Evolutionary conservation across 129 eudicot species (phyloP), one percentile per base, ranked within the genome.

Genomic region (Sambucus nigra): DNA sequence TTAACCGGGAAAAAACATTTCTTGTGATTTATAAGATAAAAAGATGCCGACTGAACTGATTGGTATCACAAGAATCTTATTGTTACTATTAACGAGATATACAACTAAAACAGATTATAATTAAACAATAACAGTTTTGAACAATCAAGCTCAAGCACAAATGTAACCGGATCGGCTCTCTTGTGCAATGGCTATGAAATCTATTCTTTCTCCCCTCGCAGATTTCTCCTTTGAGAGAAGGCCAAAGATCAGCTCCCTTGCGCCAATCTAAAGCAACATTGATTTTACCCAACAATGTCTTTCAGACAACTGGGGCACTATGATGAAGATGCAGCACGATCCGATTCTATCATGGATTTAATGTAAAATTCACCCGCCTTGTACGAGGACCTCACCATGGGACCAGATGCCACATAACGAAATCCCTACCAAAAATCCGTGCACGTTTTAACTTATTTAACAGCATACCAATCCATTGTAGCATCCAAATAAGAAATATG

Each of bases 331-430:
- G 84, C 82, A 28, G 95, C 94, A 4, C 97, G 97, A 59, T 84
- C 97, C 56, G 76, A 67, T 53, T 89, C 97, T 55, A 84, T 84
- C 97, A 89, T 89, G 17, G 95, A 84, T 64, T 89, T 89, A 18
- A 89, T 89, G 64, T 89, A 89, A 74, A 44, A 89, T 61, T 89
- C 97, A 22, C 97, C 97, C 1, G 95, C 97, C 76, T 89, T 84
- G 80, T 89, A 89, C n/a, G 95, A 84, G 1, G 88, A 89, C 78
- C 95, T 80, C 38, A 89, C 95, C 95, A 89, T 84, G 31, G 97
- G 93, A 60, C 97, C 97, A 63, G 95, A 89, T 55, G 97, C 97
- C 59, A 89, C 97, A 20, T 89, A 89, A 17, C 97, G 88, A 47
- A 89, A 89, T 64, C 95, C 97, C 97, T 81, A 77, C 64, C 53